phyloP scores from a whole-genome alignment of 2,329 filamentous ascomycete species.

The Colletotrichum filicis region DNA sequence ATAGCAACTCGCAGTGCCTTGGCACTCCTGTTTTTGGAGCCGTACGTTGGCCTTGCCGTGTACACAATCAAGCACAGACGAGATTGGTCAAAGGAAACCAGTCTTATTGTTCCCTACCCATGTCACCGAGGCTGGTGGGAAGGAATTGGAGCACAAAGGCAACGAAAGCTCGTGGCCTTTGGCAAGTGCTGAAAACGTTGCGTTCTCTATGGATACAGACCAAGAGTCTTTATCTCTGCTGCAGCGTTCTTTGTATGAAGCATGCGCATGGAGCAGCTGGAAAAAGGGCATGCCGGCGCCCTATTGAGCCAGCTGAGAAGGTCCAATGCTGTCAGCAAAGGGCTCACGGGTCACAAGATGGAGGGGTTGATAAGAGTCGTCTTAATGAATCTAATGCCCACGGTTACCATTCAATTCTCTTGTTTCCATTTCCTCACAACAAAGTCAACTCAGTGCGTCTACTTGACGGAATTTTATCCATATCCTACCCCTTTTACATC shows the following conservation, averaged over 20 bases:
- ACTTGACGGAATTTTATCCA: neutral
- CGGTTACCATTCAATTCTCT: neutral
- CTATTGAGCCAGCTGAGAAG: neutral
- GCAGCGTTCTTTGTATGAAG: slow-evolving; percentile 6
- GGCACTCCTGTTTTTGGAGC: neutral
- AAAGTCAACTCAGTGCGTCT: neutral
- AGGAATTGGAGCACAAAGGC: slow-evolving; percentile 12
- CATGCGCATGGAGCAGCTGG: neutral
- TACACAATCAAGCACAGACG: neutral
- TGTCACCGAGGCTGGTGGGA: neutral
- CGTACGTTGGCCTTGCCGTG: neutral
- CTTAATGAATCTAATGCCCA: slow-evolving; percentile 1
- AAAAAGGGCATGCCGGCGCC: neutral
- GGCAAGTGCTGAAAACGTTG: neutral
- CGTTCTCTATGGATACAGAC: neutral
- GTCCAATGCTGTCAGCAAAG: neutral
- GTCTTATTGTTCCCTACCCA: neutral
- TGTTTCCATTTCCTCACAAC: neutral
- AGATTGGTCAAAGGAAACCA: neutral
- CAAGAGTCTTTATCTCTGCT: neutral
- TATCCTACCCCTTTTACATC: neutral
- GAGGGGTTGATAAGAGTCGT: neutral
- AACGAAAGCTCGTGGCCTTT: neutral
- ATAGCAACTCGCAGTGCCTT: neutral
- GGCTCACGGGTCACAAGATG: neutral